Evolutionary conservation across 2,329 filamentous ascomycete genomes (phyloP).

Genomic region (Monosporascus cannonballus): DNA sequence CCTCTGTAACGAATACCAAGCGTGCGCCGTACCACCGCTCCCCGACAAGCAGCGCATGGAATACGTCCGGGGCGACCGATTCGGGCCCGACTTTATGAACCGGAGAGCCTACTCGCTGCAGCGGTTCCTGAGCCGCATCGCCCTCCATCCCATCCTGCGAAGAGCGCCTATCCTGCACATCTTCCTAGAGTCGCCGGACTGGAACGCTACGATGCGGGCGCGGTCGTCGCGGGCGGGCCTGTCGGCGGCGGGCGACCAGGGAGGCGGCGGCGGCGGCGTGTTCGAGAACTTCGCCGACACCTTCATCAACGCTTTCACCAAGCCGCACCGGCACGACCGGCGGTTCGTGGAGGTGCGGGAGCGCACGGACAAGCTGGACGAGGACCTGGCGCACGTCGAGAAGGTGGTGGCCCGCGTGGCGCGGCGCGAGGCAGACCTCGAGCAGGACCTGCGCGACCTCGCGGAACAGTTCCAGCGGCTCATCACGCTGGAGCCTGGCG

Average conservation of each 20-base stretch:
- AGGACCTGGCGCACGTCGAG: constrained; percentile 87
- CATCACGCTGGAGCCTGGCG: constrained; percentile 78
- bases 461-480: constrained; percentile 94
- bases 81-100: constrained; percentile 85
- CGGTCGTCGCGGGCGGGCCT: constrained; percentile 61
- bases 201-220: constrained; percentile 91
- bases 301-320: constrained; percentile 95
- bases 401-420: constrained; percentile 92
- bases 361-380: constrained; percentile 86
- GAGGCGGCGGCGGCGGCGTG: constrained; percentile 54
- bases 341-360: constrained; percentile 93
- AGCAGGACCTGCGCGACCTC: constrained; percentile 81
- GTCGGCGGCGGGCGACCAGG: constrained; percentile 31
- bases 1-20: constrained; percentile 79
- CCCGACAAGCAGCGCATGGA: constrained; percentile 99
- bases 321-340: constrained; percentile 90
- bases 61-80: constrained; percentile 93
- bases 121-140: constrained; percentile 80
- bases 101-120: constrained; percentile 85
- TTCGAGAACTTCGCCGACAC: constrained; percentile 95
- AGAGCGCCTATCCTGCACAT: constrained; percentile 75
- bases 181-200: constrained; percentile 89
- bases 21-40: constrained; percentile 86
- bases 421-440: constrained; percentile 79
- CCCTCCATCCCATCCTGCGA: constrained; percentile 83